These are phyloP conservation scores for Vitrella brassicaformis DNA, from an alignment of 73 alveolate genomes.

Conservation along the genomic window DNA sequence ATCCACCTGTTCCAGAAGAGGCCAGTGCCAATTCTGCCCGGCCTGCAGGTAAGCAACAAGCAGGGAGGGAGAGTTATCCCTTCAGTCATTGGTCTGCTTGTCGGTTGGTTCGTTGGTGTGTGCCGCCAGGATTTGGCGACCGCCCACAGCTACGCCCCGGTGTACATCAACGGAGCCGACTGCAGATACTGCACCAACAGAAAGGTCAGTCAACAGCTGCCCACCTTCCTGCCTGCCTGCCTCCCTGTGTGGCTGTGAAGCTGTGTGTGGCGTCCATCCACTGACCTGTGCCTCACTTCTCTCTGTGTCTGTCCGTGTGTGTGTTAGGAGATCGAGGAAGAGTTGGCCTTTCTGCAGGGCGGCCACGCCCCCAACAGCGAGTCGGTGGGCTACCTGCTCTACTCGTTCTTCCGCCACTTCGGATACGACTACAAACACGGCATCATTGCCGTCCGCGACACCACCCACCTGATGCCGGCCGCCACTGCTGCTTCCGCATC, in stretches of 20 bases:
- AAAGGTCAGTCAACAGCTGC: no score
- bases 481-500: no score
- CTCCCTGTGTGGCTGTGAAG: no score
- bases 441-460: not conserved
- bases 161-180: no score
- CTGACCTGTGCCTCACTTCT: no score
- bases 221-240: no score
- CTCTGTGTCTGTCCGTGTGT: no score
- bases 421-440: not conserved
- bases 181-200: not conserved
- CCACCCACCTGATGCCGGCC: no score
- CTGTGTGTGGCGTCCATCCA: no score
- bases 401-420: not conserved
- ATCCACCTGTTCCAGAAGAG: not conserved
- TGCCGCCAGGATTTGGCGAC: not conserved
- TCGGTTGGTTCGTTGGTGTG: not conserved
- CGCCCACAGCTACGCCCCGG: no score
- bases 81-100: not conserved
- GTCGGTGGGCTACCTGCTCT: not conserved
- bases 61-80: no score
- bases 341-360: not conserved
- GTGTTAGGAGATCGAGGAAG: not conserved
- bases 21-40: not conserved
- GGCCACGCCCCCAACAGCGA: not conserved
- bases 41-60: not conserved